These are phyloP conservation scores for Fusarium redolens DNA, from an alignment of 2,329 filamentous ascomycete genomes.

Conservation along the genomic window DNA sequence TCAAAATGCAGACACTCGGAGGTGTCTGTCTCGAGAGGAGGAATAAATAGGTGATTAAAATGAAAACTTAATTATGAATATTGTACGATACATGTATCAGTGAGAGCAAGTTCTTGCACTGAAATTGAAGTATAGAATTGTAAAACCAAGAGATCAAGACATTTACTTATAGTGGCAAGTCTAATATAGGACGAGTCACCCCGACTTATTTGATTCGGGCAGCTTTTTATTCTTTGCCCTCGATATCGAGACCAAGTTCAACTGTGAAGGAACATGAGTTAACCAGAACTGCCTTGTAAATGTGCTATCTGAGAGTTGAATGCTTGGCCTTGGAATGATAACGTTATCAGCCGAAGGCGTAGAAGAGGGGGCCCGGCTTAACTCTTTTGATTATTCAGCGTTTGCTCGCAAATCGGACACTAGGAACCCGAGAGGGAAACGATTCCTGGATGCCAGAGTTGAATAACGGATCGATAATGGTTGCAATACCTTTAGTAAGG, in stretches of 20 bases:
- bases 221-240: background rate
- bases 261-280: background rate
- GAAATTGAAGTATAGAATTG: background rate
- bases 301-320: background rate
- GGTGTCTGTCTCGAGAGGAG: background rate
- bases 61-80: background rate
- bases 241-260: background rate
- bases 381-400: conserved; percentile 27
- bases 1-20: background rate
- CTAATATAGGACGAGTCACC: background rate
- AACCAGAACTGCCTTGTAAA: background rate
- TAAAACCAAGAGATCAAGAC: background rate
- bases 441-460: background rate
- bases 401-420: background rate
- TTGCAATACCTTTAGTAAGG: background rate
- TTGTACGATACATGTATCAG: background rate
- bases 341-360: conserved; percentile 1
- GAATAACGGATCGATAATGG: background rate
- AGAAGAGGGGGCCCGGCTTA: background rate
- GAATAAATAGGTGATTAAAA: background rate
- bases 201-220: background rate
- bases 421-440: background rate
- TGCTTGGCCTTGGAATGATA: background rate
- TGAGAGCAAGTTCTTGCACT: background rate
- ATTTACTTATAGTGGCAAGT: background rate